Evolutionary conservation across 2,329 filamentous ascomycete genomes (phyloP).

Genomic region (Colletotrichum sp.): DNA sequence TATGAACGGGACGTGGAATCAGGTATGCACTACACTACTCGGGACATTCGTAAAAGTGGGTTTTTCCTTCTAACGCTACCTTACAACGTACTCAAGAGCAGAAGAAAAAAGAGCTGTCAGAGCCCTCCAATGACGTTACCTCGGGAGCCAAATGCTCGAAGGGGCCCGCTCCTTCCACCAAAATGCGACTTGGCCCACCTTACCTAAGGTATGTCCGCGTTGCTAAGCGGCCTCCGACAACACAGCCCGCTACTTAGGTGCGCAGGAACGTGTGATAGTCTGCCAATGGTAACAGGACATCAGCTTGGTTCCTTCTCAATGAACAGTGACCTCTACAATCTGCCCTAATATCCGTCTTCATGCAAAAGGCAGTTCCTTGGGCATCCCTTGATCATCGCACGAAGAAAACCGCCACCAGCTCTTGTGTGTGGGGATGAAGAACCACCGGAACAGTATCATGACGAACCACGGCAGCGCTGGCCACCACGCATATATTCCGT

Average conservation of each 20-base stretch:
- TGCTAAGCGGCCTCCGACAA: background rate
- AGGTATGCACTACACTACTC: background rate
- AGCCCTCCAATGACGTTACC: background rate
- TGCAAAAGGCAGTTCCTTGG: slow-evolving; percentile 38
- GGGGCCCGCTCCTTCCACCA: background rate
- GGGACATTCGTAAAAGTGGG: background rate
- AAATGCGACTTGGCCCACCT: background rate
- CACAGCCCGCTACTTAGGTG: background rate
- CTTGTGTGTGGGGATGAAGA: slow-evolving; percentile 36
- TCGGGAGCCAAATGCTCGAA: background rate
- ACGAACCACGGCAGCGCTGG: slow-evolving; percentile 30
- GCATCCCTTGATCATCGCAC: slow-evolving; percentile 31
- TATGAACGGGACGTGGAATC: too few species aligned
- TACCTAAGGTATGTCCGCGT: background rate
- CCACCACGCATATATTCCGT: slow-evolving; percentile 23
- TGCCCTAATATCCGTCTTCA: slow-evolving; percentile 13
- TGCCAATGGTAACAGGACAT: background rate
- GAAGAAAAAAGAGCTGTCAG: background rate
- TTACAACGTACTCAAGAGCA: background rate
- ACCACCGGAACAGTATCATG: slow-evolving; percentile 32
- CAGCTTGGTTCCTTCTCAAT: background rate
- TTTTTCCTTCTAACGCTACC: background rate
- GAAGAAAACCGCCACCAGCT: slow-evolving; percentile 39
- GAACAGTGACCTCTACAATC: background rate
- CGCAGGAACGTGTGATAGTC: background rate